Percentiles rank a stretch among this genome's conserved stretches.
Evolutionary conservation across 768 basidiomycete genomes (phyloP).

Genomic region (Tephrocybe rancida): DNA sequence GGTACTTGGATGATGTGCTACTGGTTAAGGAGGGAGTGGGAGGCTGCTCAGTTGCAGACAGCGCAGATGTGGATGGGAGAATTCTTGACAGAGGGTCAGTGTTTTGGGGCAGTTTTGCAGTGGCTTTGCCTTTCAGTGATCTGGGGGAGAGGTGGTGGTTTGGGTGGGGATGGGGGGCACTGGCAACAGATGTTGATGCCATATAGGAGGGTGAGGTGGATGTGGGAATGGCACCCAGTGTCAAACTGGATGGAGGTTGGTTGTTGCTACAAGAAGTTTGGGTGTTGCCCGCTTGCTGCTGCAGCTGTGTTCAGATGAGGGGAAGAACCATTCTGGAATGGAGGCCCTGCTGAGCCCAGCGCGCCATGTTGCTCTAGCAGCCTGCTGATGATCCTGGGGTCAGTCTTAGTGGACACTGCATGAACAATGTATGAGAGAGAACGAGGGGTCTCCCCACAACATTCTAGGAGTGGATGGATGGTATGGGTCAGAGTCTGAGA

Average conservation of each 20-base stretch:
- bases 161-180: constrained; percentile 54
- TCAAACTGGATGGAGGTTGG: constrained; percentile 24
- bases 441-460: too few species aligned
- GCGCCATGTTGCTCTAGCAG: constrained; percentile 10
- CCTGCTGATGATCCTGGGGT: too few species aligned
- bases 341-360: not conserved
- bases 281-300: not conserved
- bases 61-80: constrained; percentile 27
- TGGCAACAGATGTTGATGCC: constrained; percentile 43
- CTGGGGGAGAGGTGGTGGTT: constrained; percentile 64
- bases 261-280: constrained; percentile 11
- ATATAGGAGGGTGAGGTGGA: constrained; percentile 47
- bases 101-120: constrained; percentile 39
- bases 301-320: constrained; percentile 1
- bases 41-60: constrained; percentile 22
- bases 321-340: constrained; percentile 8
- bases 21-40: constrained; percentile 23
- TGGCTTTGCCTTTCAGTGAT: constrained; percentile 64
- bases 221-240: constrained; percentile 29
- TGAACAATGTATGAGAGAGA: too few species aligned
- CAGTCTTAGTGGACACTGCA: too few species aligned
- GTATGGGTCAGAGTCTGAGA: too few species aligned
- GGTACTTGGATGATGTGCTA: constrained; percentile 42
- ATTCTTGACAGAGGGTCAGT: constrained; percentile 31
- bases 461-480: too few species aligned